Conservation (phyloP, 2,329 filamentous ascomycete genomes). For the Fusarium sp. region DNA sequence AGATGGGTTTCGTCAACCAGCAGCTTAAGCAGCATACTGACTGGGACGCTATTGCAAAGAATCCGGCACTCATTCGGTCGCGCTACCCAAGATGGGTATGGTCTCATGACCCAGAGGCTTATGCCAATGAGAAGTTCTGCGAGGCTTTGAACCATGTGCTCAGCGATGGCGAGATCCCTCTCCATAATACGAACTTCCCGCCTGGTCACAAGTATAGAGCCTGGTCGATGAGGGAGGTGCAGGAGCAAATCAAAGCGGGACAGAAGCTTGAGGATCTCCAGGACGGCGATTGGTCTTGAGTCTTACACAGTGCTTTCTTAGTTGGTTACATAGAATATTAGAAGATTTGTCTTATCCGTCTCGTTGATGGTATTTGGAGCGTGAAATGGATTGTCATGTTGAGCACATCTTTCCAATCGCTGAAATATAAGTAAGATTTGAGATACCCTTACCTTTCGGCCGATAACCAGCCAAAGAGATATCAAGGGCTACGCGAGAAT, state of each 20-base stretch:
- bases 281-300: slow-evolving; percentile 34
- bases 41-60: slow-evolving; percentile 37
- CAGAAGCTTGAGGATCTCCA: slow-evolving; percentile 37
- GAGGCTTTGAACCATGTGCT: slow-evolving; percentile 33
- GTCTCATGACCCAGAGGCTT: slow-evolving; percentile 36
- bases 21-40: slow-evolving; percentile 39
- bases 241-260: slow-evolving; percentile 32
- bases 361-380: rapidly evolving
- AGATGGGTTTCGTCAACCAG: slow-evolving; percentile 36
- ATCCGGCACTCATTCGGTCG: slow-evolving; percentile 27
- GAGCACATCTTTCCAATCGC: background rate
- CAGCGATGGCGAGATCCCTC: slow-evolving; percentile 26
- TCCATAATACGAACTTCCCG: slow-evolving; percentile 32
- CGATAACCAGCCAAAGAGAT: too few relatives aligned
- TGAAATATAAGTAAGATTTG: background rate
- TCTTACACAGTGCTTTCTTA: too few relatives aligned
- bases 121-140: slow-evolving; percentile 38
- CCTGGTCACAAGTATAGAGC: slow-evolving; percentile 35
- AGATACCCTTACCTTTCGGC: background rate
- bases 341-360: background rate
- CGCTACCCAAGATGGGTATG: slow-evolving; percentile 36
- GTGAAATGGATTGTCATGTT: background rate
- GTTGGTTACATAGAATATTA: background rate
- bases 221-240: slow-evolving; percentile 39
- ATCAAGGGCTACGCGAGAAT: too few relatives aligned